phyloP scores from a whole-genome alignment of 345 rosid genomes.

The Noccaea bulbosa region DNA sequence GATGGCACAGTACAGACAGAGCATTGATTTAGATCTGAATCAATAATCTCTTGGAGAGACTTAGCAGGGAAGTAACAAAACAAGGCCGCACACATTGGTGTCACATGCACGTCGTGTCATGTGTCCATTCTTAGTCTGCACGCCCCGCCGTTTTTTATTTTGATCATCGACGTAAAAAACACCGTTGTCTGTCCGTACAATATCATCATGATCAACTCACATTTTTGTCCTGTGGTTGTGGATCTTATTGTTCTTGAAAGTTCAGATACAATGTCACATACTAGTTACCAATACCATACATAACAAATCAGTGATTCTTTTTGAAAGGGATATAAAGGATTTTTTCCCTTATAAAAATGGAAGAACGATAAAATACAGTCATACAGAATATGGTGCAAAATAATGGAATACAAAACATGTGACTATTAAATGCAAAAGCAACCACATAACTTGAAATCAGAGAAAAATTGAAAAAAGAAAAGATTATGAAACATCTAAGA shows the following conservation, averaged over 20 bases:
- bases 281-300: neutral
- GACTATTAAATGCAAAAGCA: conserved; percentile 45
- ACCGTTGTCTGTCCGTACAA: conserved; percentile 37
- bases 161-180: conserved; percentile 21
- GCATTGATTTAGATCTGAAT: conserved; percentile 41
- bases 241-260: neutral
- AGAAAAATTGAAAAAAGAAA: neutral
- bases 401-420: conserved; percentile 41
- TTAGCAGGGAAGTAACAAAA: conserved; percentile 33
- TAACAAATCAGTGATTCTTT: neutral
- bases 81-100: conserved; percentile 32
- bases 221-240: neutral
- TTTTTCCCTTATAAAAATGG: too few relatives aligned
- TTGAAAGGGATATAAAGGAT: neutral
- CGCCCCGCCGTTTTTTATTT: conserved; percentile 41
- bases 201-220: neutral
- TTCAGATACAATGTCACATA: neutral
- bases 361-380: too few relatives aligned
- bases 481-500: conserved; percentile 24
- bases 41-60: conserved; percentile 20
- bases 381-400: conserved; percentile 14
- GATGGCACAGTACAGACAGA: conserved; percentile 34
- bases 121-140: conserved; percentile 31
- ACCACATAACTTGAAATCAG: conserved; percentile 20
- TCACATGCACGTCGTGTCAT: conserved; percentile 42